phyloP scores from a whole-genome alignment of 441 rosid genomes.

The Eutrema salsugineum region DNA sequence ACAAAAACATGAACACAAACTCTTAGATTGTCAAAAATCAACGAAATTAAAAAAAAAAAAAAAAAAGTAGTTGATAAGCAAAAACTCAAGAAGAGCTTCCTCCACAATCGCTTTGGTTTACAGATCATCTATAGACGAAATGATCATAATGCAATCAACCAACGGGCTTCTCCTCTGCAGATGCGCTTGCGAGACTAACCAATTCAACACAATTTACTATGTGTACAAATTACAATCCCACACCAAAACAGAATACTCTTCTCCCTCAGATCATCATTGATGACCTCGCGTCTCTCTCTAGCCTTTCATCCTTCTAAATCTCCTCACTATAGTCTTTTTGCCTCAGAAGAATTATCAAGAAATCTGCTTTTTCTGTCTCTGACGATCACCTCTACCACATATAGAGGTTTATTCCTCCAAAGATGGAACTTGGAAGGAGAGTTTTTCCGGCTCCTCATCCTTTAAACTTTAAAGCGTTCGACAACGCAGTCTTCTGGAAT shows the following conservation, averaged over 20 bases:
- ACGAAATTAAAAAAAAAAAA: slow-evolving; percentile 1
- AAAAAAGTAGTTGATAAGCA: not conserved
- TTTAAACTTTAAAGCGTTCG: not conserved
- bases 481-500: slow-evolving; percentile 36
- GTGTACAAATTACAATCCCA: slow-evolving; percentile 52
- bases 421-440: slow-evolving; percentile 38
- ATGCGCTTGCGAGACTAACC: slow-evolving; percentile 4
- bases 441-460: slow-evolving; percentile 15
- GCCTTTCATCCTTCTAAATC: slow-evolving; percentile 51
- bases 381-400: slow-evolving; percentile 19
- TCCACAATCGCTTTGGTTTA: slow-evolving; percentile 16
- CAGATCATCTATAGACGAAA: slow-evolving; percentile 19
- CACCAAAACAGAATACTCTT: slow-evolving; percentile 34
- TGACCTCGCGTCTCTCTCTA: slow-evolving; percentile 4
- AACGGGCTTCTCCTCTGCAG: slow-evolving; percentile 49
- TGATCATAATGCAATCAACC: slow-evolving; percentile 40
- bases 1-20: not conserved
- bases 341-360: not conserved
- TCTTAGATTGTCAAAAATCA: not conserved
- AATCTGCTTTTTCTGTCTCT: not conserved
- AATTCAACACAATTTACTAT: slow-evolving; percentile 18
- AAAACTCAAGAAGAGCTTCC: slow-evolving; percentile 23
- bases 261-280: slow-evolving; percentile 22
- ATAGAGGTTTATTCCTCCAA: slow-evolving; percentile 38
- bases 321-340: slow-evolving; percentile 41